These are phyloP conservation scores for Colletotrichum camelliae DNA, from an alignment of 2,329 filamentous ascomycete species.

Conservation along the genomic window DNA sequence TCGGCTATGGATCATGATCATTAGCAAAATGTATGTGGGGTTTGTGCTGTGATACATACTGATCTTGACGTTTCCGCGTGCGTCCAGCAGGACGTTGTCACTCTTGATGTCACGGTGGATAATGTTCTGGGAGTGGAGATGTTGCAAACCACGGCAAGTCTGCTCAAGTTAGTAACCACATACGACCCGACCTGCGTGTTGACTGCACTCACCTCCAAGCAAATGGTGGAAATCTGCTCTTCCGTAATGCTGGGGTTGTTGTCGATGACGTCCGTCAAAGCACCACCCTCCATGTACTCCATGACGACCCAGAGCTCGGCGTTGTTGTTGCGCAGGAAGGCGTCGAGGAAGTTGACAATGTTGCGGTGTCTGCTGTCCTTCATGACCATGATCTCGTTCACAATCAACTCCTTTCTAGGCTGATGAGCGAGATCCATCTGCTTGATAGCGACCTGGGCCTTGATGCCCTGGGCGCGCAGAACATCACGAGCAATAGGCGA, in stretches of 20 bases:
- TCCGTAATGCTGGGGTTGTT: conserved; percentile 95
- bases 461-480: conserved; percentile 77
- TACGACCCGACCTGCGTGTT: neutral
- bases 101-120: conserved; percentile 99
- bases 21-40: conserved; percentile 35
- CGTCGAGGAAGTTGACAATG: conserved; percentile 98
- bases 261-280: conserved; percentile 97
- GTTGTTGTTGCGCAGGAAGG: conserved; percentile 93
- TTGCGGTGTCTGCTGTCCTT: conserved; percentile 98
- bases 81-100: conserved; percentile 95
- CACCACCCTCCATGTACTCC: conserved; percentile 99
- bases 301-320: conserved; percentile 99
- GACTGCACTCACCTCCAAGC: conserved; percentile 77
- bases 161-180: conserved; percentile 44
- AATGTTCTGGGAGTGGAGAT: conserved; percentile 94
- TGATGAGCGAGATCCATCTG: conserved; percentile 99
- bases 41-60: conserved; percentile 65
- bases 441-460: conserved; percentile 96
- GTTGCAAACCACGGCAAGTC: conserved; percentile 95
- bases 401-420: conserved; percentile 95
- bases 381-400: conserved; percentile 99
- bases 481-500: conserved; percentile 81
- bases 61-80: conserved; percentile 95
- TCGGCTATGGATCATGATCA: conserved; percentile 66
- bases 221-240: conserved; percentile 97